These are phyloP conservation scores for Candida awuae DNA, from an alignment of 805 yeast species.

Conservation along the genomic window DNA sequence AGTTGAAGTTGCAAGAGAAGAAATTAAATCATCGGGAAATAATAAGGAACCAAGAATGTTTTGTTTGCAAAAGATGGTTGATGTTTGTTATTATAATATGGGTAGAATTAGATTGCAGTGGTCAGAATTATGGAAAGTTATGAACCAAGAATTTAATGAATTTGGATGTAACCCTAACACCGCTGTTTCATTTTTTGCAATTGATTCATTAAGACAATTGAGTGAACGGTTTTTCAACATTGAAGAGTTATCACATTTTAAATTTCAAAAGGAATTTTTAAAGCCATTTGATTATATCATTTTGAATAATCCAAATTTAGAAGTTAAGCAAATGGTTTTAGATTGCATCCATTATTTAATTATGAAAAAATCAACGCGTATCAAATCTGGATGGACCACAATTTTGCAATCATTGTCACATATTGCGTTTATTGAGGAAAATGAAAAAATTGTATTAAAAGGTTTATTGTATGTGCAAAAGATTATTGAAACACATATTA, in stretches of 20 bases:
- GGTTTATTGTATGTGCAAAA: slow-evolving; percentile 56
- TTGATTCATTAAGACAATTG: slow-evolving; percentile 88
- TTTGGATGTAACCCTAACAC: slow-evolving; percentile 76
- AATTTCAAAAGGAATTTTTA: slow-evolving; percentile 89
- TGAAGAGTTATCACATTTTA: slow-evolving; percentile 92
- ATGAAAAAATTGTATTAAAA: slow-evolving; percentile 52
- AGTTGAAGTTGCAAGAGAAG: slow-evolving; percentile 81
- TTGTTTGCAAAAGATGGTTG: slow-evolving; percentile 91
- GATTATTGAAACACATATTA: slow-evolving; percentile 55
- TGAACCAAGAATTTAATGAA: slow-evolving; percentile 81
- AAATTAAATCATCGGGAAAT: slow-evolving; percentile 79
- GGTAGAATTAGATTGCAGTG: slow-evolving; percentile 92
- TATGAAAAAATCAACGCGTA: slow-evolving; percentile 58
- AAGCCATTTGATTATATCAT: slow-evolving; percentile 83
- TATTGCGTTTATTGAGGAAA: slow-evolving; percentile 51
- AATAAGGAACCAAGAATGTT: slow-evolving; percentile 82
- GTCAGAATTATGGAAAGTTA: slow-evolving; percentile 90
- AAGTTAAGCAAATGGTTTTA: slow-evolving; percentile 80
- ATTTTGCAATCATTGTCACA: slow-evolving; percentile 70
- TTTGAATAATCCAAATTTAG: slow-evolving; percentile 53
- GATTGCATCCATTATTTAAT: slow-evolving; percentile 87
- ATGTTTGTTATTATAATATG: slow-evolving; percentile 97
- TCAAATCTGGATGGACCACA: slow-evolving; percentile 93
- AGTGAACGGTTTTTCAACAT: slow-evolving; percentile 87
- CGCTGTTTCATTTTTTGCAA: slow-evolving; percentile 78